Evolutionary conservation across 2,329 filamentous ascomycete species (phyloP).

Genomic region (Tetracladium maxilliforme): DNA sequence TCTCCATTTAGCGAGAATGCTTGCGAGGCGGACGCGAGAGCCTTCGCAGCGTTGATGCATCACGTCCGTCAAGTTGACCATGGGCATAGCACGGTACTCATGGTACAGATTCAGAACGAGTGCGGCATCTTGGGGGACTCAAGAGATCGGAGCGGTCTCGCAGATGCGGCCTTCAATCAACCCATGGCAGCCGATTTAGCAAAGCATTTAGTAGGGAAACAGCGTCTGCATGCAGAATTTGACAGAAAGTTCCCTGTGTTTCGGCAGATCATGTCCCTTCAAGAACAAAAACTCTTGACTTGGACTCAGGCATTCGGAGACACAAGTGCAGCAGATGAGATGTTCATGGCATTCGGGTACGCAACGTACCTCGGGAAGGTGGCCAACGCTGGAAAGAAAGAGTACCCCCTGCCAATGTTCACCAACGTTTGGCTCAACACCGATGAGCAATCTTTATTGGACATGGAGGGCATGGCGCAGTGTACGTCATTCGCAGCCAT

Average conservation of each 20-base stretch:
- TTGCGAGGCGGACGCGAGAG: slow-evolving; percentile 15
- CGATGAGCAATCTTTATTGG: slow-evolving; percentile 9
- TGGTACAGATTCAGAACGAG: slow-evolving; percentile 9
- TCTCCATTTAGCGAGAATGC: slow-evolving; percentile 14
- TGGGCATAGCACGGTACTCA: slow-evolving; percentile 5
- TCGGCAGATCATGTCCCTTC: slow-evolving; percentile 4
- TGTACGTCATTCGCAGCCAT: too few species aligned
- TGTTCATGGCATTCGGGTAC: slow-evolving; percentile 9
- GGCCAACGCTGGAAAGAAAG: slow-evolving; percentile 6
- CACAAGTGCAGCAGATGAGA: slow-evolving; percentile 8
- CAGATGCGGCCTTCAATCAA: slow-evolving; percentile 7
- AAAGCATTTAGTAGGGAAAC: slow-evolving; percentile 11
- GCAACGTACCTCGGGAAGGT: slow-evolving; percentile 6
- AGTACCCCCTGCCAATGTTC: slow-evolving; percentile 8
- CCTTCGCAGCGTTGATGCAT: slow-evolving; percentile 16
- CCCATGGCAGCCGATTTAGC: slow-evolving; percentile 15
- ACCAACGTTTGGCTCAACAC: slow-evolving; percentile 9
- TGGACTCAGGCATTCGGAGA: slow-evolving; percentile 18
- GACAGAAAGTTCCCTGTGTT: slow-evolving; percentile 12
- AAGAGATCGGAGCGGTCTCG: slow-evolving; percentile 5
- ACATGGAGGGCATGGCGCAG: slow-evolving; percentile 14
- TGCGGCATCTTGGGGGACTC: slow-evolving; percentile 7
- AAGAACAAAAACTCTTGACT: slow-evolving; percentile 8
- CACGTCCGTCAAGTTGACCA: slow-evolving; percentile 7
- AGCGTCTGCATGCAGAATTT: slow-evolving; percentile 13